Evolutionary conservation across 2,329 filamentous ascomycete species (phyloP).

Genomic region (Ophiostoma triangulosporum): DNA sequence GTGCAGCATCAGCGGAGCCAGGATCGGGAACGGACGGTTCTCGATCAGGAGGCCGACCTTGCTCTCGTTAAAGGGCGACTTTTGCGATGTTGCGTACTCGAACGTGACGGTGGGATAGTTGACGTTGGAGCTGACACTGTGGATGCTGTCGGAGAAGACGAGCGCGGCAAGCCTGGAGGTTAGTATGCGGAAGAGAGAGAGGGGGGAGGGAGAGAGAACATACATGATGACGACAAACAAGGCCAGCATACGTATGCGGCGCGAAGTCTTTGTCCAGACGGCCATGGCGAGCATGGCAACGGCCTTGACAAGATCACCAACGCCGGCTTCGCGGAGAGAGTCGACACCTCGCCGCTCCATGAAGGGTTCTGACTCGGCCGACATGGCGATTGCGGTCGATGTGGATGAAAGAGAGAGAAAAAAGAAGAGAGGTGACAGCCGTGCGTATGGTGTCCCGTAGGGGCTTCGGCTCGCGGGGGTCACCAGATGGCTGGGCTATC

Average conservation of each 20-base stretch:
- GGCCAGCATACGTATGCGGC: conserved; percentile 21
- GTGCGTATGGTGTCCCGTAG: background rate
- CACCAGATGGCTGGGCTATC: background rate
- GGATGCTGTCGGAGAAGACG: conserved; percentile 9
- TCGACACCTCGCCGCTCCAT: conserved; percentile 9
- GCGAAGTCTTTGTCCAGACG: conserved; percentile 22
- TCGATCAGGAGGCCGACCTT: conserved; percentile 45
- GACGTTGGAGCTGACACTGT: conserved; percentile 9
- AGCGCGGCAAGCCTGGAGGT: background rate
- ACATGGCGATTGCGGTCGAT: conserved; percentile 1
- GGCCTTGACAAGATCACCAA: conserved; percentile 7
- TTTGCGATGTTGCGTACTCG: conserved; percentile 20
- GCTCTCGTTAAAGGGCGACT: conserved; percentile 30
- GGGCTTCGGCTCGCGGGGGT: background rate
- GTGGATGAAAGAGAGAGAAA: background rate
- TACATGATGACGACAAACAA: conserved; percentile 22
- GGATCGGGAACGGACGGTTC: conserved; percentile 32
- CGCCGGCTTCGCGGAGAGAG: conserved; percentile 7
- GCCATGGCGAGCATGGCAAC: conserved; percentile 13
- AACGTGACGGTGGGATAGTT: conserved; percentile 20
- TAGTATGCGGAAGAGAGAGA: background rate
- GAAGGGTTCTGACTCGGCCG: conserved; percentile 6
- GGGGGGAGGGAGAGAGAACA: conserved; percentile 7
- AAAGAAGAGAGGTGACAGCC: background rate
- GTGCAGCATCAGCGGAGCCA: conserved; percentile 41